Conservation (phyloP, 495 filamentous ascomycete species). For the Cladorrhinum samala region DNA sequence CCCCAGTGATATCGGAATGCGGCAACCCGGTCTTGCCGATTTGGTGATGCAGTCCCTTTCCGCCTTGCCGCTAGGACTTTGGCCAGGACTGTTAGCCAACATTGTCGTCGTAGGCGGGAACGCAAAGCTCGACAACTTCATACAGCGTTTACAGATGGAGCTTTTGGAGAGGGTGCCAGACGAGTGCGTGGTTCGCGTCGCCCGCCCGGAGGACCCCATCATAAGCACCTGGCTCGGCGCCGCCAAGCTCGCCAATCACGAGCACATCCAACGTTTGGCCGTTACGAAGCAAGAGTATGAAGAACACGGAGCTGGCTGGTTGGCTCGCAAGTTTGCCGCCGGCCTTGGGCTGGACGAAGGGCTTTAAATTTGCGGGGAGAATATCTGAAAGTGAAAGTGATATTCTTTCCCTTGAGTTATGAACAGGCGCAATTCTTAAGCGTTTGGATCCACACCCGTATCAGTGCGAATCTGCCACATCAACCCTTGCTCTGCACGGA, state of each 20-base stretch:
- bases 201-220: conserved; percentile 66
- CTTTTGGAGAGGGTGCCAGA: conserved; percentile 66
- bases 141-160: conserved; percentile 74
- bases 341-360: conserved; percentile 22
- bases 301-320: conserved; percentile 76
- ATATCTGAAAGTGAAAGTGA: too few species aligned
- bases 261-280: conserved; percentile 53
- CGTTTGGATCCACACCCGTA: too few species aligned
- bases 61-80: conserved; percentile 67
- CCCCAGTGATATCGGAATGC: conserved; percentile 80
- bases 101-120: conserved; percentile 88
- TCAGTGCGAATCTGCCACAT: too few species aligned
- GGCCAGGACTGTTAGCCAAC: conserved; percentile 77
- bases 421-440: too few species aligned
- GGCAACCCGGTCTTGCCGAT: conserved; percentile 75
- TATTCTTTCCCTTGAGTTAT: too few species aligned
- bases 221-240: conserved; percentile 81
- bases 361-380: conserved; percentile 9
- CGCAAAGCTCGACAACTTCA: conserved; percentile 69
- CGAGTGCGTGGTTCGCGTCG: conserved; percentile 70
- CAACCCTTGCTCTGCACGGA: too few species aligned
- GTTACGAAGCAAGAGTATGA: conserved; percentile 87
- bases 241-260: conserved; percentile 64
- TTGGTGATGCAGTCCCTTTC: conserved; percentile 74
- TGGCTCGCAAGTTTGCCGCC: conserved; percentile 60